Evolutionary conservation across 140 eudicot species (phyloP), one percentile per base, ranked within the genome.

Genomic region (Stevia rebaudiana): DNA sequence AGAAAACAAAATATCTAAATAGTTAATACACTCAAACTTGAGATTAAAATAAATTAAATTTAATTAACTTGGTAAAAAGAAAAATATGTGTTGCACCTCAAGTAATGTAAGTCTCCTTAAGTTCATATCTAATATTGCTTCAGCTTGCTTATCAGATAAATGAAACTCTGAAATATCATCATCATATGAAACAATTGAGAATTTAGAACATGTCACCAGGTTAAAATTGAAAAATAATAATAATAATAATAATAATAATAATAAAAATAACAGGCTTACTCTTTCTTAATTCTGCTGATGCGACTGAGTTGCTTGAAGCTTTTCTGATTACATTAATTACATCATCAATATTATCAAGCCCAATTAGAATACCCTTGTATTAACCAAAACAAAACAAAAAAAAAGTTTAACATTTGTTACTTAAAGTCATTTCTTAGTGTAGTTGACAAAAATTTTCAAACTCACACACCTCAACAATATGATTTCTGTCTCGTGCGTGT

Each of bases 61-160:
- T 51, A 12, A 70, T 58, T 31, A 47, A 13, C n/a, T 19, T 13
- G 42, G 28, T 39, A 53, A 69, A 13, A 43, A 0, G 49, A 37
- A 17, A 23, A 36, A 11, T 55, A 63, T 18, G 16, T 39, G 18
- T 28, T 67, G 28, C 58, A 88, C 97, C 97, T 94, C 99, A 40
- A 94, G 97, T 61, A 66, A 35, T 63, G 99, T 88, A 65, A 94
- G 95, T 77, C 81, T 81, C 64, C 99, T 74, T 73, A 94, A 77
- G 74, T 85, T 86, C 9, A 88, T 88, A 79, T 88, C 97, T 77
- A 94, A 61, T 75, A 94, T 85, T 17, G 99, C 95, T 58, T 88
- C 97, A 22, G 99, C 94, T 83, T 94, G 99, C 79, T 94, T 94
- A 58, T 88, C 97, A 57, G 97, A 79, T 71, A 94, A 76, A 57